Evolutionary conservation across 192 early-diverging fungal species (phyloP).

Genomic region (Backusella luteola): DNA sequence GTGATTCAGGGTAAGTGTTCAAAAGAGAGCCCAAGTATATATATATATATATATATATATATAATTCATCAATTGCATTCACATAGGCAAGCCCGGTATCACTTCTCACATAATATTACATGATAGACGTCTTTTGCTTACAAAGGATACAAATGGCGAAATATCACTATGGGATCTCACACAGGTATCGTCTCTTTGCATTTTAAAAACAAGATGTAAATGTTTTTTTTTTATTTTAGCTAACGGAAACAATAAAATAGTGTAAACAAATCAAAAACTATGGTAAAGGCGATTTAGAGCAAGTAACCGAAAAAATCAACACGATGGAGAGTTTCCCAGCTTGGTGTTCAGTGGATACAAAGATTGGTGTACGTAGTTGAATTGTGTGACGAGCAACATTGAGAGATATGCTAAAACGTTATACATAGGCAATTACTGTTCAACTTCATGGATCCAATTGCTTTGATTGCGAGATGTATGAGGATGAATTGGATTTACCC

Average conservation of each 20-base stretch:
- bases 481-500: slow-evolving; percentile 67
- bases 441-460: slow-evolving; percentile 78
- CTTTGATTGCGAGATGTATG: slow-evolving; percentile 89
- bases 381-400: neutral
- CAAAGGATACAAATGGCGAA: slow-evolving; percentile 74
- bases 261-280: slow-evolving; percentile 57
- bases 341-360: slow-evolving; percentile 93
- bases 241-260: slow-evolving; percentile 12
- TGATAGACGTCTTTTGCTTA: slow-evolving; percentile 81
- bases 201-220: neutral
- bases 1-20: slow-evolving; percentile 35
- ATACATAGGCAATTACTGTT: slow-evolving; percentile 66
- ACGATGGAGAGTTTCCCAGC: slow-evolving; percentile 74
- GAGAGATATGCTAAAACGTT: neutral
- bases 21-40: neutral
- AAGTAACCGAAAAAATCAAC: slow-evolving; percentile 55
- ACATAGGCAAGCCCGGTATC: slow-evolving; percentile 51
- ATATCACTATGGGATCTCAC: slow-evolving; percentile 90
- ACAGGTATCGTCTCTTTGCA: slow-evolving; percentile 11
- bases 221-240: neutral
- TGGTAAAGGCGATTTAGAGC: slow-evolving; percentile 52
- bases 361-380: slow-evolving; percentile 66
- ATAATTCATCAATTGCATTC: neutral
- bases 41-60: no score
- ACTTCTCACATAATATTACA: slow-evolving; percentile 72